Base-by-base conservation (phyloP, 495 filamentous ascomycete species). In the Venustampulla echinocandica region DNA sequence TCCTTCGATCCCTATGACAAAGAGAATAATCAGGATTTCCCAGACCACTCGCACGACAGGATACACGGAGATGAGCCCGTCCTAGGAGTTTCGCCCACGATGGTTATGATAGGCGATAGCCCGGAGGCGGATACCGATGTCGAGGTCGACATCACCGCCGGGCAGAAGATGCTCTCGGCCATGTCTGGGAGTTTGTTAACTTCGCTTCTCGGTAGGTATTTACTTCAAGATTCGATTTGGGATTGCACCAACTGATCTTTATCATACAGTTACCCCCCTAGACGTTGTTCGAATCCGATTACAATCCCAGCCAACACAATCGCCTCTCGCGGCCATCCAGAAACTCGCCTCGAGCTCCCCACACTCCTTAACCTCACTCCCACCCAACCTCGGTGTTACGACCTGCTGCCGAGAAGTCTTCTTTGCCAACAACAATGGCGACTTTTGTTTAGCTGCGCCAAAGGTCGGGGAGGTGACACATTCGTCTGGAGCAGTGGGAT, bases 351-450 rank as follows among this genome's bases (percentile, higher is more conserved):
- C 54, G 17, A 40, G 55, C 18, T 59, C 63, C 22, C 56, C 56
- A 10, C 55, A 38, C 33, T 58, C 61, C 23, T 60, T 65, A 28
- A 61, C 37, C 32, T 54, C 50, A 10, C 54, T 50, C 42, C 58
- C 58, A 13, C 52, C 53, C 3, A 86, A 87, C 54, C 80, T 97
- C 32, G 93, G 92, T 51, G 87, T 97, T 27, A 95, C 93, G 5
- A 79, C 89, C 23, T 98, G 92, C 65, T 98, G 92, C 59, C 80
- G 92, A 43, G 92, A 98, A 66, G 90, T 97, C 27, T 97, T 98
- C 67, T 98, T 92, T 77, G 76, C 90, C 49, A 87, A 84, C 57
- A 92, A 94, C 58, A 83, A 84, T 61, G 71, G 84, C 13, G 80
- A 86, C 47, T 81, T 81, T 59, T 97, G 93, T 62, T 68, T 96